Percentiles rank a stretch among this genome's conserved stretches.
These are phyloP conservation scores for Aquilaria yunnanensis DNA, from an alignment of 345 rosid genomes.

Conservation along the genomic window DNA sequence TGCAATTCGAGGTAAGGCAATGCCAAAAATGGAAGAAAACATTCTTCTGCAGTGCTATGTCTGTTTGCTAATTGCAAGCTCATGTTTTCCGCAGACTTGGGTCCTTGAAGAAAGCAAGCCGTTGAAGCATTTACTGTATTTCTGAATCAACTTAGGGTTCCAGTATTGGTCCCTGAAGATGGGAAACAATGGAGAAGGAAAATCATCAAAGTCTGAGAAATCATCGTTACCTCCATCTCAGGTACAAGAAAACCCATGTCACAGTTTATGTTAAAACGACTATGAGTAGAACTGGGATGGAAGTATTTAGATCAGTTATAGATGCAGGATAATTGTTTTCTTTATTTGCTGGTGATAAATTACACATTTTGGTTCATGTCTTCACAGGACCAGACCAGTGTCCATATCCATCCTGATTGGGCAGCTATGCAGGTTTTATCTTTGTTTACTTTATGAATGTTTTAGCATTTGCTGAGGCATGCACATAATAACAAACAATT, in stretches of 20 bases:
- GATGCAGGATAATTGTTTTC: too few relatives aligned
- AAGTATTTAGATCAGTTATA: too few relatives aligned
- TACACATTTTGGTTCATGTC: conserved; percentile 2
- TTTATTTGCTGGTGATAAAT: too few relatives aligned
- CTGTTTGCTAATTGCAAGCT: too few relatives aligned
- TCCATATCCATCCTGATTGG: conserved; percentile 87
- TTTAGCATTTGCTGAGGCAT: not conserved
- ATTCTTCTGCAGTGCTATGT: too few relatives aligned
- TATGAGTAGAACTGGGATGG: too few relatives aligned
- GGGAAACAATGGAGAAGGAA: conserved; percentile 78
- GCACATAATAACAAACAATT: not conserved
- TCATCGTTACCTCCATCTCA: conserved; percentile 51
- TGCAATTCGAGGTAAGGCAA: too few relatives aligned
- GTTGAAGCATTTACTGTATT: not conserved
- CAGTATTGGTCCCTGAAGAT: conserved; percentile 30
- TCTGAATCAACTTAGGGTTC: not conserved
- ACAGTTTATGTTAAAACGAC: too few relatives aligned
- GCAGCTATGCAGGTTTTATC: conserved; percentile 73
- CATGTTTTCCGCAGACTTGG: not conserved
- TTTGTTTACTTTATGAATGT: conserved; percentile 15
- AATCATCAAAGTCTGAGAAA: conserved; percentile 50
- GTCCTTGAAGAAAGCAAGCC: conserved; percentile 3
- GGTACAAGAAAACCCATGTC: conserved; percentile 20
- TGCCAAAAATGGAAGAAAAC: too few relatives aligned
- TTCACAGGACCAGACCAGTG: conserved; percentile 67